Percentiles rank a stretch among this genome's conserved stretches.
These are phyloP conservation scores for Phytopythium montanum DNA, from an alignment of 352 stramenopile genomes.

Conservation along the genomic window DNA sequence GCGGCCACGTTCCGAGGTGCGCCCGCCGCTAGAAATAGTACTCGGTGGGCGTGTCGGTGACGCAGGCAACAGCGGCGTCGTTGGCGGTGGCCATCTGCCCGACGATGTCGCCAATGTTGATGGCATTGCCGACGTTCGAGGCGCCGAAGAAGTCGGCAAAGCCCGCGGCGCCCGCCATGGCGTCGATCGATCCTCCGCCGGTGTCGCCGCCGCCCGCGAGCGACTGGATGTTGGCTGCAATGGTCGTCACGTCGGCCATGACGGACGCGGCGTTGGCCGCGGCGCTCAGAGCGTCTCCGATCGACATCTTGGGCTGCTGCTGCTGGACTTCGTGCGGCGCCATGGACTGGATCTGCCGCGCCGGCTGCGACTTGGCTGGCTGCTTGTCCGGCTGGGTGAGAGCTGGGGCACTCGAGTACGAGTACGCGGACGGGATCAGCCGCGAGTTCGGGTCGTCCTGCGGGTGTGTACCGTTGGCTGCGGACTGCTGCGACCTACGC, in stretches of 20 bases:
- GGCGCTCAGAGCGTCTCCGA: slow-evolving; percentile 9
- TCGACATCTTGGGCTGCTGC: slow-evolving; percentile 8
- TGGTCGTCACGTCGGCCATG: slow-evolving; percentile 1
- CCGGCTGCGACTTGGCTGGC: too few species aligned
- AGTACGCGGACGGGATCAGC: neutral
- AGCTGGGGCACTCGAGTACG: neutral
- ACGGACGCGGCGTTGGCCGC: slow-evolving; percentile 10
- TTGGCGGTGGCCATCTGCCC: neutral
- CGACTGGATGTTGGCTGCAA: neutral
- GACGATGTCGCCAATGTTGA: slow-evolving; percentile 7
- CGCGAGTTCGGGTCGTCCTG: neutral
- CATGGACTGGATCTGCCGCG: slow-evolving; percentile 5
- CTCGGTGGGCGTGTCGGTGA: too few species aligned
- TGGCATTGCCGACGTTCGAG: neutral
- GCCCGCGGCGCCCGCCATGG: neutral
- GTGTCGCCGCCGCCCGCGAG: neutral
- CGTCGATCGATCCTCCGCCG: neutral
- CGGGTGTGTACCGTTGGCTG: neutral
- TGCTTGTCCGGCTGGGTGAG: neutral
- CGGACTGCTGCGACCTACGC: neutral
- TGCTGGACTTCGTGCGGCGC: slow-evolving; percentile 4
- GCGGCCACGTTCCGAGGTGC: neutral
- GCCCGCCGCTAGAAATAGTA: slow-evolving; percentile 3
- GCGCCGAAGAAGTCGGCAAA: slow-evolving; percentile 3
- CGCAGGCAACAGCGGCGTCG: too few species aligned